Evolutionary conservation across 805 yeast genomes (phyloP), one percentile per base, ranked within the genome.

Genomic region (Candida suzukii): DNA sequence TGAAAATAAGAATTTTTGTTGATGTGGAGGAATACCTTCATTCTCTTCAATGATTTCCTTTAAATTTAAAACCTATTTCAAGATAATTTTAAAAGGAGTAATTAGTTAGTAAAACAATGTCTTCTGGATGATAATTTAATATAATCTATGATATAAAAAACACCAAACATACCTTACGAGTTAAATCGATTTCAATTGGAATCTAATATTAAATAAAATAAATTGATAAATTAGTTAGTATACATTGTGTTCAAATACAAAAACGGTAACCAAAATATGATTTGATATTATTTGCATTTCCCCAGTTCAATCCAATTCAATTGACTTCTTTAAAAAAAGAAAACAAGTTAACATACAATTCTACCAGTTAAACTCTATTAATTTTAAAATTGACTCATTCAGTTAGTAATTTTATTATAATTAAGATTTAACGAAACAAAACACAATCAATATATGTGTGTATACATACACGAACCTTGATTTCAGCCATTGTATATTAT

Each of bases 21-120:
- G 99, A 25, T 85, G 79, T 11, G 98, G 97, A 2, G 98, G 96
- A 42, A 91, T 91, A 2, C 98, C 99, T 60, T 91, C 98, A 54
- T 87, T 87, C 57, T 91, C 96, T 61, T 93, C 98, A 67, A 91
- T 78, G 58, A 83, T 76, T 58, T 91, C 97, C 63, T 91, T 91
- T 63, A 91, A 79, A 38, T 83, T 76, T 33, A 57, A 52, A 37
- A 60, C 63, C 62, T 58, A 35, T 22, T 29, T 19, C 31, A 34
- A 33, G 17, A n/a, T 7, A 17, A 5, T 14, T 6, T 5, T 13
- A 27, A 27, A 12, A 27, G 16, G 16, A 16, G 12, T 8, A 24
- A 11, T 3, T 17, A 29, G 32, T 29, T 29, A 29, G 32, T 29
- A 29, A 11, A 31, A 16, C 22, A 30, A 12, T 29, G 13, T n/a